These are phyloP conservation scores for Torulaspora maleeae DNA, from an alignment of 805 yeast species.

Conservation along the genomic window DNA sequence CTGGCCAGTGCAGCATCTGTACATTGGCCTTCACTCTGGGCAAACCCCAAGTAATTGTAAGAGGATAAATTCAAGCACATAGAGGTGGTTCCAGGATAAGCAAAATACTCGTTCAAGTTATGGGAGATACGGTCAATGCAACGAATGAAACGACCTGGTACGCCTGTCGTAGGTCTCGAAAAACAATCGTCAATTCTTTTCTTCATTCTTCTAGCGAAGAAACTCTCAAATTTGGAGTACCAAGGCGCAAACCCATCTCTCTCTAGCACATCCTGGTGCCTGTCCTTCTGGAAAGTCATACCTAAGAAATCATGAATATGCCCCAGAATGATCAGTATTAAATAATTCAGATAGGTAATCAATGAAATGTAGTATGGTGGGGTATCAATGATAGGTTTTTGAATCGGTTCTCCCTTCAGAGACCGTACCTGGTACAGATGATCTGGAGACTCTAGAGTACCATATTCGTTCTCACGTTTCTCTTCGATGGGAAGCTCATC, in stretches of 20 bases:
- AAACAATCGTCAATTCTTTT: conserved; percentile 90
- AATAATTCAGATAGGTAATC: conserved; percentile 79
- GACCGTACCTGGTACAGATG: conserved; percentile 59
- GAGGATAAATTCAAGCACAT: conserved; percentile 83
- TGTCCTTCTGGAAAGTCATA: conserved; percentile 60
- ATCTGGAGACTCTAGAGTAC: conserved; percentile 59
- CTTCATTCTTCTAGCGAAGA: conserved; percentile 88
- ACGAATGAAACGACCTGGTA: conserved; percentile 87
- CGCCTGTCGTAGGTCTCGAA: conserved; percentile 94
- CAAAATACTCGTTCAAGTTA: conserved; percentile 59
- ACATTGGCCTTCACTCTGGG: conserved; percentile 89
- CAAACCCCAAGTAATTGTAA: conserved; percentile 94
- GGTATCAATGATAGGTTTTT: conserved; percentile 65
- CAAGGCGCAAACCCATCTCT: conserved; percentile 93
- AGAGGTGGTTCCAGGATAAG: conserved; percentile 69
- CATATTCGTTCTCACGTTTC: conserved; percentile 63
- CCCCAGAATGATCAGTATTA: conserved; percentile 81
- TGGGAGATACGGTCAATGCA: conserved; percentile 74
- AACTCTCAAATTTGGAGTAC: conserved; percentile 88
- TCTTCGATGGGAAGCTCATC: conserved; percentile 36
- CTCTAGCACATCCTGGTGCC: conserved; percentile 63
- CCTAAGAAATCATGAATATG: conserved; percentile 88
- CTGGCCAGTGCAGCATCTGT: conserved; percentile 68
- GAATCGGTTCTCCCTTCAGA: conserved; percentile 51
- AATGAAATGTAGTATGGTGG: conserved; percentile 80